A percentile compares a stretch with the other conserved stretches of the same genome.
phyloP scores from a whole-genome alignment of 192 early-diverging fungal species.

The Chytriomyces sp. region DNA sequence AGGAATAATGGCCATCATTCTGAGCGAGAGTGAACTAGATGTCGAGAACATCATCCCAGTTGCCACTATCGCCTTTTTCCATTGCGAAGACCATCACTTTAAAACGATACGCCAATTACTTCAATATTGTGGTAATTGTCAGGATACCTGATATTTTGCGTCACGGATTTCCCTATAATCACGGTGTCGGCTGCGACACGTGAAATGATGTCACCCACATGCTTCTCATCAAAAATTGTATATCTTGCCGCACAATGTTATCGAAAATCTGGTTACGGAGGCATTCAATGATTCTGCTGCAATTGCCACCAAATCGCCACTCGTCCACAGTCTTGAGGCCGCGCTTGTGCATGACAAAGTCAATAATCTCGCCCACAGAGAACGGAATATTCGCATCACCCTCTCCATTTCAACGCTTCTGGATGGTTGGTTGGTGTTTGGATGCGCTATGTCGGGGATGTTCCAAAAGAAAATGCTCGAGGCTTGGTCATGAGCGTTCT shows the following conservation, averaged over 20 bases:
- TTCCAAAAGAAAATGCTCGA: no score
- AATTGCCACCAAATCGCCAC: no score
- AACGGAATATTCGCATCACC: no score
- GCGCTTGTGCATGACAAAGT: conserved; percentile 36
- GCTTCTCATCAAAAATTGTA: conserved; percentile 61
- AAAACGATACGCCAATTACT: no score
- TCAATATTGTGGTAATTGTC: no score
- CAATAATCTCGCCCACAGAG: conserved; percentile 44
- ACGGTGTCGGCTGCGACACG: conserved; percentile 76
- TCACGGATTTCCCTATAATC: conserved; percentile 73
- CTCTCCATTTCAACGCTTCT: no score
- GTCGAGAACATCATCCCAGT: conserved; percentile 65
- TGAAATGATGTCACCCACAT: conserved; percentile 78
- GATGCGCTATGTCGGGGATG: no score
- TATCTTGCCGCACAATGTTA: conserved; percentile 43
- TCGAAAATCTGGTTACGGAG: conserved; percentile 35
- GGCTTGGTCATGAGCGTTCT: no score
- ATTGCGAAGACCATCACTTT: conserved; percentile 73
- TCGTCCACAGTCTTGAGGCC: conserved; percentile 15
- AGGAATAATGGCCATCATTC: conserved; percentile 75
- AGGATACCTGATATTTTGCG: conserved; percentile 71
- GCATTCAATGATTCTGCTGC: conserved; percentile 38
- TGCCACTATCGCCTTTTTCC: conserved; percentile 62
- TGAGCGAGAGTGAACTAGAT: conserved; percentile 22
- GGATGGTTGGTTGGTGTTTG: no score